Evolutionary conservation across 352 stramenopile species (phyloP), one percentile per base, ranked within the genome.

Genomic region (Blastocystis sp.): DNA sequence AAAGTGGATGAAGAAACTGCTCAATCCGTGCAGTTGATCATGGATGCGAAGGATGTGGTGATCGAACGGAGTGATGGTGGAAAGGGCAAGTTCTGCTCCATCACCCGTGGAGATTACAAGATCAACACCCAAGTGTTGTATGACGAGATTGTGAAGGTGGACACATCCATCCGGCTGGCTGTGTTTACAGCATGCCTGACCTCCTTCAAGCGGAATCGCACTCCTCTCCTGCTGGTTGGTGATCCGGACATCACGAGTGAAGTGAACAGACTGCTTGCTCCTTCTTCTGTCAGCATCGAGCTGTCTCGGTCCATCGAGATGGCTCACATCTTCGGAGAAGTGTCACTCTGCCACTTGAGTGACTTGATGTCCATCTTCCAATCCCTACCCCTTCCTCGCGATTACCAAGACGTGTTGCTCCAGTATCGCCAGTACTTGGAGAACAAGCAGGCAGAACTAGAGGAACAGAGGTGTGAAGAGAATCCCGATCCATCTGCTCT

Each of bases 201-300:
- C 40, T 3, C 19, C n/a, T 77, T 21, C 17, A 61, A 54, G 40
- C 24, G 1, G 17, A 34, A 10, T 1, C 19, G 40, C 11, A 21
- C 34, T 77, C 68, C 68, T 61, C 24, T 77, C 28, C 68, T 77
- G 17, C 68, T 77, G 40, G 42, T 77, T 10, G 68, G 68, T 4
- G 68, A 77, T 57, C 17, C 17, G 19, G 34, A 77, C 57, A 9
- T 77, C 17, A 57, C 40, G 17, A 45, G 19, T 57, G 17, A 77
- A 24, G 34, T 77, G 0, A 61, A 17, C 19, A 14, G 57, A 34
- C 28, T 61, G 10, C 68, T 77, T 61, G 28, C 17, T 19, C 34
- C 68, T 38, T 17, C 11, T 0, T n/a, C 17, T 34, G 19, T 77
- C 24, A n/a, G 19, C 17, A 59, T 77, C 24, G 68, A 60, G 9